Conservation (phyloP, 2,329 filamentous ascomycete genomes). For the Neobulgaria alba region DNA sequence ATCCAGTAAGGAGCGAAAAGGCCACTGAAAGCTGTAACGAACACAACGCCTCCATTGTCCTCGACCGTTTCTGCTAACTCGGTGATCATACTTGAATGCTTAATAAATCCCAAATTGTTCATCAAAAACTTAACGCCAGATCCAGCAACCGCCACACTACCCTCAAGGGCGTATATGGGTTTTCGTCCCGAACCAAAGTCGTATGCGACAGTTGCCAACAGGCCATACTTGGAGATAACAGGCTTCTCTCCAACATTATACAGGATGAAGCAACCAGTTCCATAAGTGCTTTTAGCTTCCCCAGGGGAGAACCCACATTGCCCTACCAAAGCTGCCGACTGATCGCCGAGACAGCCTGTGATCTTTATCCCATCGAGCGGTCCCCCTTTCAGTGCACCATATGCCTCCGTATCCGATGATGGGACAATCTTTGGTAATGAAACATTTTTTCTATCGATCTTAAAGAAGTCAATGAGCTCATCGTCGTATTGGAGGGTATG, state of each 20-base stretch:
- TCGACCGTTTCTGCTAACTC: slow-evolving; percentile 54
- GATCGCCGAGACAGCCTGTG: slow-evolving; percentile 71
- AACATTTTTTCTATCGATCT: slow-evolving; percentile 60
- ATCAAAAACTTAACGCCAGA: slow-evolving; percentile 66
- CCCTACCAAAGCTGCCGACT: slow-evolving; percentile 72
- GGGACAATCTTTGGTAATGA: slow-evolving; percentile 68
- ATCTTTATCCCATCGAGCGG: slow-evolving; percentile 59
- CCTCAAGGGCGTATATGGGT: slow-evolving; percentile 68
- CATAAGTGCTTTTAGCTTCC: slow-evolving; percentile 77
- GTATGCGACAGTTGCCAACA: slow-evolving; percentile 70
- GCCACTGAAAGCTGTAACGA: slow-evolving; percentile 66
- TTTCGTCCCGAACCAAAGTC: slow-evolving; percentile 58
- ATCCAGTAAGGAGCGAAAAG: slow-evolving; percentile 72
- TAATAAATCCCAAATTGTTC: slow-evolving; percentile 56
- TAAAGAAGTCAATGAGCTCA: slow-evolving; percentile 65
- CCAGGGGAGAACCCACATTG: slow-evolving; percentile 71
- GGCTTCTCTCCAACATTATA: slow-evolving; percentile 77
- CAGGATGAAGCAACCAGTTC: slow-evolving; percentile 75
- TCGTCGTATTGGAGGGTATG: slow-evolving; percentile 68
- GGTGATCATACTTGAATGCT: slow-evolving; percentile 52
- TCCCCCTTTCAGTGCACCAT: slow-evolving; percentile 54
- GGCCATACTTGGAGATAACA: slow-evolving; percentile 68
- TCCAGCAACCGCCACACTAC: slow-evolving; percentile 68
- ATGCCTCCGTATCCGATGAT: slow-evolving; percentile 61
- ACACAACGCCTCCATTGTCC: slow-evolving; percentile 59